Evolutionary conservation across 1,139 yeast genomes (phyloP).

Genomic region (Scheffersomyces insectosa): DNA sequence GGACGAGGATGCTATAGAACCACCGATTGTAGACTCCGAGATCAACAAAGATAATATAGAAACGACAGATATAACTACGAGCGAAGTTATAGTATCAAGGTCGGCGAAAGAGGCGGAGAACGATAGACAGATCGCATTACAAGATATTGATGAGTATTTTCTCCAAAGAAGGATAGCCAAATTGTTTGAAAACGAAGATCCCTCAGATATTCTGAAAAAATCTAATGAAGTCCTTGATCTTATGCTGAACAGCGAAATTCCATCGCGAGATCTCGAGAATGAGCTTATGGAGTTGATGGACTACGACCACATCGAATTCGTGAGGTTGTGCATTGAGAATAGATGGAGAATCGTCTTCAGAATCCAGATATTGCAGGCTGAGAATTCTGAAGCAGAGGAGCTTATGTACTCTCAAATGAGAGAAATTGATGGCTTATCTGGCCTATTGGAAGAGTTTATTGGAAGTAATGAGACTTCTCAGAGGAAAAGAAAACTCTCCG

Average conservation of each 20-base stretch:
- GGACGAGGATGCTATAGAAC: constrained; percentile 28
- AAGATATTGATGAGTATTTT: constrained; percentile 24
- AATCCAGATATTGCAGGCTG: constrained; percentile 40
- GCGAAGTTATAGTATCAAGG: not conserved
- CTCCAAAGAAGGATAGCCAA: constrained; percentile 23
- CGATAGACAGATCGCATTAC: constrained; percentile 13
- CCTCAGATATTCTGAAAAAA: constrained; percentile 14
- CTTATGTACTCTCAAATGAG: constrained; percentile 24
- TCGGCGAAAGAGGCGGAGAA: not conserved
- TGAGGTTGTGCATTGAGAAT: constrained; percentile 52
- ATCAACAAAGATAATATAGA: constrained; percentile 26
- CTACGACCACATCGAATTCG: constrained; percentile 50
- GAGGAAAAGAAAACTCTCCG: constrained; percentile 18
- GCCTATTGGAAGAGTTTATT: constrained; percentile 29
- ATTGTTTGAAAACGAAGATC: constrained; percentile 13
- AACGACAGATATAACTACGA: constrained; percentile 13
- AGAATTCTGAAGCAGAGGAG: constrained; percentile 29
- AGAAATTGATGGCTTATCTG: constrained; percentile 18
- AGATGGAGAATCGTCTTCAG: constrained; percentile 58
- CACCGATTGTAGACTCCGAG: constrained; percentile 20
- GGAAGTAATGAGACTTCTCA: constrained; percentile 3
- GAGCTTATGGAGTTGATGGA: constrained; percentile 53
- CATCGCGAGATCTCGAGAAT: constrained; percentile 50
- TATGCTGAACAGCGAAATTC: constrained; percentile 20
- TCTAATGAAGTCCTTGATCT: constrained; percentile 16